Evolutionary conservation across 495 filamentous ascomycete species (phyloP), one percentile per base, ranked within the genome.

Genomic region (Trichoderma parareesei): DNA sequence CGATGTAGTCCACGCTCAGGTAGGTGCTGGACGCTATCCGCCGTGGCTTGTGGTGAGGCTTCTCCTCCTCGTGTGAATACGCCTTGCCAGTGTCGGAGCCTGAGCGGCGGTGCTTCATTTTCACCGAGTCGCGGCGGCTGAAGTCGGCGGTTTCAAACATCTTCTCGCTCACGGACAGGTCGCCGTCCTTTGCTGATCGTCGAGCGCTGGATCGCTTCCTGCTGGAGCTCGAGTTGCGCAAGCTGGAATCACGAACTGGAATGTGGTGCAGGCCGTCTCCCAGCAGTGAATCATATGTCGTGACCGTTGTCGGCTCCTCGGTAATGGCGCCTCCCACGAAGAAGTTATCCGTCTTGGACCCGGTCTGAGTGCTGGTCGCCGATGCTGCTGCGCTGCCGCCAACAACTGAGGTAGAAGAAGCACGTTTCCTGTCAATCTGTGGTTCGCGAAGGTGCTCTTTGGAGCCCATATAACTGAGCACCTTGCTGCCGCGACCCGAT

Each of bases 211-310:
- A 75, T 65, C 78, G 66, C 70, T 74, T 80, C 18, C 71, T 71
- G 64, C 66, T 74, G 7, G 70, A 66, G 11, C 75, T 74, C 2
- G 78, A 80, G 67, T 88, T 88, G 48, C 87, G 78, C 46, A 90
- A 70, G 7, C 87, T 90, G 2, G 88, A 90, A 60, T 90, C 87
- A 63, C 88, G 79, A 4, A 82, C 78, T 5, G 88, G 88, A 60
- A 91, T 89, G 10, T 81, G 73, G 67, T 72, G 81, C 60, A 75
- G 73, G 46, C 41, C 62, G 44, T 64, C 41, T 55, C 64, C 55
- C 59, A 48, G 41, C 35, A 60, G 33, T 8, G 40, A 16, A 27
- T 60, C 55, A 41, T 27, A 55, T 38, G 37, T 59, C 43, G 38
- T 62, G 67, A 63, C 60, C 68, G 27, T 64, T 46, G 67, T 59